Base-by-base conservation (phyloP, 768 basidiomycete genomes). In the Termitomyces sp. region DNA sequence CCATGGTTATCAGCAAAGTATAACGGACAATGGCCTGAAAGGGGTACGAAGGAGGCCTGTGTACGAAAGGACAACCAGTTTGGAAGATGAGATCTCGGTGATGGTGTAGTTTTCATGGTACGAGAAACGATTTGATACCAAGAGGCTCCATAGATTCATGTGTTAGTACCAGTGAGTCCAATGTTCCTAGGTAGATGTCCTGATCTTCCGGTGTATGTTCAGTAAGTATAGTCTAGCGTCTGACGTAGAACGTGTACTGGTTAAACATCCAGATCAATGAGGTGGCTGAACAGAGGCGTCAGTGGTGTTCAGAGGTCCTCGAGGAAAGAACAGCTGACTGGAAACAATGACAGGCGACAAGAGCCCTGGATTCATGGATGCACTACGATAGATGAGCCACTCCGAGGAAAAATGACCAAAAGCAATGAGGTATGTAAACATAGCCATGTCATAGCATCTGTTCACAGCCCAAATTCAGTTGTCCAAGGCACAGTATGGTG, bases 321-420 rank as follows among this genome's bases (percentile, higher is more conserved):
- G 7, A 53, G 40, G 33, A 40, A 44, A 61, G 33, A 28, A 40
- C 44, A 35, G 81, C 89, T 78, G 70, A 98, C 96, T 86, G 9
- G 94, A 89, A 24, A 98, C 92, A 63, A 97, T 79, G 50, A 94
- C 78, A 0, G 96, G 92, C 61, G 86, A 85, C 42, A 93, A 65
- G 18, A 87, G 81, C 0, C 87, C 87, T 0, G 76, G 67, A 49
- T 80, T 81, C 52, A 91, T 63, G 52, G 80, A 87, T 40, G 89
- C 85, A 2, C 92, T 89, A 55, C 86, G 82, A 77, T 88, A 99
- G 63, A 97, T 84, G 69, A 94, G 74, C 44, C 91, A 69, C 76
- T 99, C 96, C 18, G 92, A 89, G 42, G 82, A 82, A 71, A 97
- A 98, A 76, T 99, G 96, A 5, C 81, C 84, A 69, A 94, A 90